Percentiles rank a stretch among this genome's conserved stretches.
Conservation (phyloP, 2,329 filamentous ascomycete genomes). For the Fusarium subglutinans region DNA sequence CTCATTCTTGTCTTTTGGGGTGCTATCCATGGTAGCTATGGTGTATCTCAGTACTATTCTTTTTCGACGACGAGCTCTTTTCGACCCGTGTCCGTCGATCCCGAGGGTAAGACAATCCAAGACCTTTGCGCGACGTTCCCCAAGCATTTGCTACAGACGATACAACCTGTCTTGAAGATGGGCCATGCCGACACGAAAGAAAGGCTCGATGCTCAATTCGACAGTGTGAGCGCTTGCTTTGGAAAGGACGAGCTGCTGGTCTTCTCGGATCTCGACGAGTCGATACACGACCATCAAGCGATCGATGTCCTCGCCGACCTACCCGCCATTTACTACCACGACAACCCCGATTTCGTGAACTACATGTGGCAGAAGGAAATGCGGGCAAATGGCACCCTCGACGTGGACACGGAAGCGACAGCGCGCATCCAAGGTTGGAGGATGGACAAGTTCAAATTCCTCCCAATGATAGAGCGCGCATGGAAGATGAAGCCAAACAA, state of each 20-base stretch:
- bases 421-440: constrained; percentile 57
- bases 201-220: constrained; percentile 55
- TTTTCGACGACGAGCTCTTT: constrained; percentile 45
- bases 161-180: constrained; percentile 49
- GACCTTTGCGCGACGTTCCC: constrained; percentile 48
- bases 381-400: constrained; percentile 47
- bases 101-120: constrained; percentile 34
- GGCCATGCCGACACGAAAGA: constrained; percentile 44
- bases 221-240: constrained; percentile 63
- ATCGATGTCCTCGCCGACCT: constrained; percentile 58
- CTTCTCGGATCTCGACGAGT: constrained; percentile 61
- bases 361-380: constrained; percentile 54
- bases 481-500: constrained; percentile 57
- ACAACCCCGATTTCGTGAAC: constrained; percentile 50
- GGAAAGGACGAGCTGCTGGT: constrained; percentile 53
- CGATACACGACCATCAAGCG: constrained; percentile 53
- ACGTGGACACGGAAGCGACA: constrained; percentile 42
- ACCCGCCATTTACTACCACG: constrained; percentile 51
- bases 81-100: constrained; percentile 43
- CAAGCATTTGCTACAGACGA: constrained; percentile 43
- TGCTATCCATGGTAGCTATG: constrained; percentile 36
- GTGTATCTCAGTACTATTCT: constrained; percentile 42
- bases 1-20: constrained; percentile 40
- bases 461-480: constrained; percentile 63
- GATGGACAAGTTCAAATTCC: constrained; percentile 66